These are phyloP conservation scores for Dendrobium officinale DNA, from an alignment of 106 monocot genomes.

Conservation along the genomic window DNA sequence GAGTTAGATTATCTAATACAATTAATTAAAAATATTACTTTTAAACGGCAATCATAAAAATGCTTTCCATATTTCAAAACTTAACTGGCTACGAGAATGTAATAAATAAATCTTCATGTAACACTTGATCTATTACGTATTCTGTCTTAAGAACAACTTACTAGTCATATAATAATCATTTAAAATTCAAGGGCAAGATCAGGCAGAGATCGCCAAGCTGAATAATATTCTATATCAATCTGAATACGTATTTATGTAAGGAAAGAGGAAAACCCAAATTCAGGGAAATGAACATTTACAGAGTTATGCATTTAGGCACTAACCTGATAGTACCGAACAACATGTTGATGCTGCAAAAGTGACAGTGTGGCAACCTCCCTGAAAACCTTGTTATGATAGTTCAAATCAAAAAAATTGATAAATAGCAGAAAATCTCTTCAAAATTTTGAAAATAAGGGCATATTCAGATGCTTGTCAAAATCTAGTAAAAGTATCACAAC, in stretches of 20 bases:
- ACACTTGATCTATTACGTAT: not conserved
- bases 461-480: not conserved
- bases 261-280: not conserved
- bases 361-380: conserved; percentile 98
- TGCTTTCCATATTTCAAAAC: not conserved
- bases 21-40: too few species aligned
- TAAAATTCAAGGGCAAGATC: not conserved
- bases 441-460: not conserved
- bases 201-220: not conserved
- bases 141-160: not conserved
- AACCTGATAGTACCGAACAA: conserved; percentile 99
- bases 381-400: conserved; percentile 36
- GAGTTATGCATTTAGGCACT: not conserved
- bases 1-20: too few species aligned
- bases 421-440: not conserved
- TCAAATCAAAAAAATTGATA: conserved; percentile 11
- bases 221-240: not conserved
- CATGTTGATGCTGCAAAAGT: conserved; percentile 94
- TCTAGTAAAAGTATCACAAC: not conserved
- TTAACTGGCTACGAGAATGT: not conserved
- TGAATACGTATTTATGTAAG: not conserved
- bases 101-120: not conserved
- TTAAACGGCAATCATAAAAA: not conserved
- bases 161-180: not conserved
- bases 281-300: not conserved